phyloP scores from a whole-genome alignment of 2,329 filamentous ascomycete genomes.

The Paracoccidioides lutzii region DNA sequence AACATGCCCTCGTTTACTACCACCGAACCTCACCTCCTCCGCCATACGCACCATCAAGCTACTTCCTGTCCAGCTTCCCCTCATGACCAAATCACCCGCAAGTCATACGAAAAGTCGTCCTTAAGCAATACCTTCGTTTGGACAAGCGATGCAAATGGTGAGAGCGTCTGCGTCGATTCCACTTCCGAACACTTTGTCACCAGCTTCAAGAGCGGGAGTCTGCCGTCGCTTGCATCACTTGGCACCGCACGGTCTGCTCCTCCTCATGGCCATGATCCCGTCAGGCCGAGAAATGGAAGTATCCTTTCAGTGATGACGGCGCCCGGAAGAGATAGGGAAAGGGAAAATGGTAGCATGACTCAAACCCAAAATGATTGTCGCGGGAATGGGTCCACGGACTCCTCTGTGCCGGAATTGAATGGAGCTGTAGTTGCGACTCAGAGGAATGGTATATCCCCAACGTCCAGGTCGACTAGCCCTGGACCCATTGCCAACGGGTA shows the following conservation, averaged over 20 bases:
- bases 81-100: conserved; percentile 29
- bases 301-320: conserved; percentile 37
- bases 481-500: conserved; percentile 24
- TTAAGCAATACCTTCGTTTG: conserved; percentile 36
- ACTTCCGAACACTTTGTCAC: conserved; percentile 29
- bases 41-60: conserved; percentile 22
- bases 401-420: not conserved
- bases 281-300: conserved; percentile 31
- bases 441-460: not conserved
- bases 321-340: conserved; percentile 22
- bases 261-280: conserved; percentile 31
- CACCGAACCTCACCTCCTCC: conserved; percentile 23
- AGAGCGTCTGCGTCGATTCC: conserved; percentile 27
- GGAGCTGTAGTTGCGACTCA: not conserved
- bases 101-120: conserved; percentile 32
- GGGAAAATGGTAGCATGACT: conserved; percentile 7
- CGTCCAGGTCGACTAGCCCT: conserved; percentile 15
- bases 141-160: conserved; percentile 31
- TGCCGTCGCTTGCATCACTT: conserved; percentile 39
- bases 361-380: not conserved
- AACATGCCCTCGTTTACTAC: conserved; percentile 27
- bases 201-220: conserved; percentile 38
- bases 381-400: not conserved
- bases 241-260: conserved; percentile 43
- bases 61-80: conserved; percentile 24